A percentile compares a stretch with the other conserved stretches of the same genome.
Evolutionary conservation across 306 rosid species (phyloP).

Genomic region (Begonia loranthoides): DNA sequence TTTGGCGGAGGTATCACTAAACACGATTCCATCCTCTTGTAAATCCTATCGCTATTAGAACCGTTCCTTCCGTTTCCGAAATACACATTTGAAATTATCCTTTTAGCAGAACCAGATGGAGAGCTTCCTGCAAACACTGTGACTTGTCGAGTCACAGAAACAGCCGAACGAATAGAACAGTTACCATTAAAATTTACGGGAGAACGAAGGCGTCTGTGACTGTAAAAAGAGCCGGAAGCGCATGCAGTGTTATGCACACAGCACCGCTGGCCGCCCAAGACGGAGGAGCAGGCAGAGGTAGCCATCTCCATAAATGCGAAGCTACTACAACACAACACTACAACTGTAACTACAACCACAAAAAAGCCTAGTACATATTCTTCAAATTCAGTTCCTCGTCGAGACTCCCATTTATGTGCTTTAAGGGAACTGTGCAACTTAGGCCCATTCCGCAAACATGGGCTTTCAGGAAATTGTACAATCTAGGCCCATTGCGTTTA

Average conservation of each 20-base stretch:
- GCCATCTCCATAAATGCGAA: constrained; percentile 29
- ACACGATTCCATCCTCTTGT: constrained; percentile 45
- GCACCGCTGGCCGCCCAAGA: constrained; percentile 17
- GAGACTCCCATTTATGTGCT: too few relatives aligned
- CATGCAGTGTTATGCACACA: neutral
- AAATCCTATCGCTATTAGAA: constrained; percentile 16
- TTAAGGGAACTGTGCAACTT: too few relatives aligned
- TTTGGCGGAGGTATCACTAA: constrained; percentile 42
- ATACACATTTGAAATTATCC: constrained; percentile 23
- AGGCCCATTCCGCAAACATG: too few relatives aligned
- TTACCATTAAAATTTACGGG: neutral
- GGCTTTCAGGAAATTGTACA: too few relatives aligned
- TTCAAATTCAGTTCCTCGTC: too few relatives aligned
- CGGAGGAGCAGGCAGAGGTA: constrained; percentile 13
- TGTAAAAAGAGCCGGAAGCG: neutral
- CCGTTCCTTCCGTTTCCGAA: constrained; percentile 3
- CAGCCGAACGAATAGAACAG: neutral
- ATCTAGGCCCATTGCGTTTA: too few relatives aligned
- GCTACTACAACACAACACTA: neutral
- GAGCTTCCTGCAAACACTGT: constrained; percentile 13
- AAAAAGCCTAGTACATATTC: too few relatives aligned
- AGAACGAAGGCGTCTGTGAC: neutral
- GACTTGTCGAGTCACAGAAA: neutral
- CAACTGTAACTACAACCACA: neutral
- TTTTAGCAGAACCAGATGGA: constrained; percentile 10